Evolutionary conservation across 164 flowering plant genomes (phyloP).

Genomic region (Aristolochia fimbriata): DNA sequence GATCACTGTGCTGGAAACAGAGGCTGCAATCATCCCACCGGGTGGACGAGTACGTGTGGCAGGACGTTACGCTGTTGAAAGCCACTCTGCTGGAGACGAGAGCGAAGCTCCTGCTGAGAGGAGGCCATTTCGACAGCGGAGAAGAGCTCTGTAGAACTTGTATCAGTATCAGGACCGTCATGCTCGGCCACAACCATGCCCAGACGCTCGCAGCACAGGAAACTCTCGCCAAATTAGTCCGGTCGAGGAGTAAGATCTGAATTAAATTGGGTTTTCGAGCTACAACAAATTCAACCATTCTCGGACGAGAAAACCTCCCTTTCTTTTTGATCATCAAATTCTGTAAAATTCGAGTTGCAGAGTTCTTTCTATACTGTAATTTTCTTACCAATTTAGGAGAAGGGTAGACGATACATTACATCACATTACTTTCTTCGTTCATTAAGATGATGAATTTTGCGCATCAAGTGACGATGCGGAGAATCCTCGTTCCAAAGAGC

Average conservation of each 20-base stretch:
- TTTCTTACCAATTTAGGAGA: background rate
- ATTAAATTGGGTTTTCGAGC: background rate
- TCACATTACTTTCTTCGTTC: too few species aligned
- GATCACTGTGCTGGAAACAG: slow-evolving; percentile 79
- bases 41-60: slow-evolving; percentile 88
- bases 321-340: background rate
- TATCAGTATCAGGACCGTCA: slow-evolving; percentile 81
- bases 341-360: background rate
- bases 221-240: slow-evolving; percentile 72
- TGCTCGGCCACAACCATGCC: slow-evolving; percentile 81
- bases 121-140: slow-evolving; percentile 75
- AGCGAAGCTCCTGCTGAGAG: slow-evolving; percentile 71
- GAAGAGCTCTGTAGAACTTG: slow-evolving; percentile 87
- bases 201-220: slow-evolving; percentile 87
- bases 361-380: slow-evolving; percentile 2
- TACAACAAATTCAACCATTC: too few species aligned
- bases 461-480: too few species aligned
- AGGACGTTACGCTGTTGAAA: slow-evolving; percentile 75
- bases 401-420: too few species aligned
- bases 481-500: too few species aligned
- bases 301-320: background rate
- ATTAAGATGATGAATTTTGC: background rate
- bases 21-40: slow-evolving; percentile 28
- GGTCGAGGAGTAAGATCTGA: slow-evolving; percentile 69
- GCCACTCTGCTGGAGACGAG: slow-evolving; percentile 80